Conservation (phyloP, 345 rosid genomes). For the Nasturtium officinale region DNA sequence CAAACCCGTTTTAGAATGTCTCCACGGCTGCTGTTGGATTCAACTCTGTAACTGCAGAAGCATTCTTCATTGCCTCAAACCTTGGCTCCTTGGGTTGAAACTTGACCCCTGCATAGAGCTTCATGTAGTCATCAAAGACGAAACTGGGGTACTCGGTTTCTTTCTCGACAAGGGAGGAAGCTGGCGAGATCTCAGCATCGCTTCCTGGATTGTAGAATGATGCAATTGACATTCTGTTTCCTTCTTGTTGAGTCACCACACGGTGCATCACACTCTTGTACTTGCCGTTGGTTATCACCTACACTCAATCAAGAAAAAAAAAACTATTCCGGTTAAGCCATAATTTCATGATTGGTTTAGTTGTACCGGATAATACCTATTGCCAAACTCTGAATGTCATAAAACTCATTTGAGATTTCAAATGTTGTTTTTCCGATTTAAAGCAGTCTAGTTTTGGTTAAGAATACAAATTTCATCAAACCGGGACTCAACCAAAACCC, state of each 20-base stretch:
- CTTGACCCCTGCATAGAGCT: constrained; percentile 77
- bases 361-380: not conserved
- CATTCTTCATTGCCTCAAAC: constrained; percentile 78
- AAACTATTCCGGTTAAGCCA: constrained; percentile 7
- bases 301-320: not conserved
- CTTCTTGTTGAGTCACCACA: constrained; percentile 73
- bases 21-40: constrained; percentile 57
- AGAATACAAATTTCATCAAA: not conserved
- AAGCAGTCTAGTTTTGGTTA: too few species aligned
- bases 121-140: constrained; percentile 93
- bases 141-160: constrained; percentile 78
- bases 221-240: constrained; percentile 87
- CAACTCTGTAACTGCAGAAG: constrained; percentile 36
- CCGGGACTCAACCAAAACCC: not conserved
- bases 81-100: constrained; percentile 92
- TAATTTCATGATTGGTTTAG: not conserved
- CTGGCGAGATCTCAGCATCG: constrained; percentile 80
- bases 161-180: constrained; percentile 58
- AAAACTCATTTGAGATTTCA: not conserved
- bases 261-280: constrained; percentile 91
- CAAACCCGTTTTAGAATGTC: constrained; percentile 27
- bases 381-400: not conserved
- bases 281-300: constrained; percentile 93
- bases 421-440: not conserved
- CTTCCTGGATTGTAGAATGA: constrained; percentile 94